These are phyloP conservation scores for Globisporangium cylindrosporum DNA, from an alignment of 352 stramenopile genomes.

Conservation along the genomic window DNA sequence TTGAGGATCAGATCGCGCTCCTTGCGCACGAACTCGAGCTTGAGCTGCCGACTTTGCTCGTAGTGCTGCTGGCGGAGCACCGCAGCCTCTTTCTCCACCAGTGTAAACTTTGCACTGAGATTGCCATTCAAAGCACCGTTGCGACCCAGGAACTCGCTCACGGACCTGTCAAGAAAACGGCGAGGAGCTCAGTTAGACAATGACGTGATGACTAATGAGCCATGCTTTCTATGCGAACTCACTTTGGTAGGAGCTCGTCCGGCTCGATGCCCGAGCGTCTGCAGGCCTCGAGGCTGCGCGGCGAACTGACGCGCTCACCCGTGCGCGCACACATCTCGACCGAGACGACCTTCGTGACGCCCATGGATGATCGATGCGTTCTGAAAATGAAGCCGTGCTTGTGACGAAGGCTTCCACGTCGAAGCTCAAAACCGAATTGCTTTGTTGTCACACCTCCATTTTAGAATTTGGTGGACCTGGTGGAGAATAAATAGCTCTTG, in stretches of 20 bases:
- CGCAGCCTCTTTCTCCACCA: slow-evolving; percentile 72
- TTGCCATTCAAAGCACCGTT: slow-evolving; percentile 11
- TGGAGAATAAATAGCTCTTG: not conserved
- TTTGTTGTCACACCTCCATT: not conserved
- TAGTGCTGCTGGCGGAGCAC: slow-evolving; percentile 71
- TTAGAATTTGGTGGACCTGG: not conserved
- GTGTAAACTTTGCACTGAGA: slow-evolving; percentile 52
- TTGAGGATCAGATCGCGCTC: slow-evolving; percentile 40
- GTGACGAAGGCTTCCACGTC: not conserved
- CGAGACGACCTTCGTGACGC: slow-evolving; percentile 42
- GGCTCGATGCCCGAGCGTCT: slow-evolving; percentile 61
- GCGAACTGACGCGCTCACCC: slow-evolving; percentile 54
- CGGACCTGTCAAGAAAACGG: not conserved
- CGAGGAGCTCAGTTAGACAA: not conserved
- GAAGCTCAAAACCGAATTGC: not conserved
- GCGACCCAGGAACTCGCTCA: not conserved
- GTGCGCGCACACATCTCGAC: slow-evolving; percentile 47
- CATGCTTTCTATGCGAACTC: slow-evolving; percentile 2
- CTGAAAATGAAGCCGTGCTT: not conserved
- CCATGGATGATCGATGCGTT: slow-evolving; percentile 13
- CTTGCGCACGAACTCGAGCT: slow-evolving; percentile 49
- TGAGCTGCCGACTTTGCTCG: slow-evolving; percentile 61
- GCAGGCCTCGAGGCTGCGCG: slow-evolving; percentile 70
- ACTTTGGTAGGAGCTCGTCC: slow-evolving; percentile 63
- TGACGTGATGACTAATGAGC: not conserved